Conservation (phyloP, 257 asterid species). For the Petunia axillaris region DNA sequence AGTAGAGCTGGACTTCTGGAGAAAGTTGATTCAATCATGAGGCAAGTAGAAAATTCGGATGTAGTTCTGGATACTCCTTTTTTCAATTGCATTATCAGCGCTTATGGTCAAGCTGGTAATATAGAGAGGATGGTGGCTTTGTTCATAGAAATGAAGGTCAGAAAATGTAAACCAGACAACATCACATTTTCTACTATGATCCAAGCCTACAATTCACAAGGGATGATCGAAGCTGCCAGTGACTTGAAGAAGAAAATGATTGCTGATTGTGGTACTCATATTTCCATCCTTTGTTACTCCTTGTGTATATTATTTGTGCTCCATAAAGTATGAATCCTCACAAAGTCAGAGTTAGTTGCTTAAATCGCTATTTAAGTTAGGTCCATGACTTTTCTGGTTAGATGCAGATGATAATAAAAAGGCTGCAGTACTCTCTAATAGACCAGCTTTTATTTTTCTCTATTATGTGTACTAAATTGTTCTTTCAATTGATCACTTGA, state of each 20-base stretch:
- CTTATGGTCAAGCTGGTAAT: constrained; percentile 79
- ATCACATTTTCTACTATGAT: constrained; percentile 72
- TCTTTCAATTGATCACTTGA: neutral
- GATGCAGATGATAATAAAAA: constrained; percentile 4
- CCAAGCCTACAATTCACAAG: constrained; percentile 61
- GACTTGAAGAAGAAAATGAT: constrained; percentile 56
- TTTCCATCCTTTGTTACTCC: constrained; percentile 10
- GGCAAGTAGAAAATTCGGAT: constrained; percentile 81
- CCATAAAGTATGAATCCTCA: constrained; percentile 21
- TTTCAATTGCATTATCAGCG: constrained; percentile 75
- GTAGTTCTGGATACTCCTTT: constrained; percentile 76
- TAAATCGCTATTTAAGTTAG: constrained; percentile 14
- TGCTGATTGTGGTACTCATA: constrained; percentile 23
- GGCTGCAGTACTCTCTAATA: neutral
- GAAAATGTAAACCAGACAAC: constrained; percentile 71
- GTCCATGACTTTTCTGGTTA: neutral
- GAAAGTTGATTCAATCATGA: constrained; percentile 65
- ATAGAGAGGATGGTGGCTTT: constrained; percentile 68
- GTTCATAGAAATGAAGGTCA: constrained; percentile 62
- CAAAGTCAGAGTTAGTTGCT: neutral
- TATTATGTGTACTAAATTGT: neutral
- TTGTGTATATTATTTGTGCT: constrained; percentile 9
- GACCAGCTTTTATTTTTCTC: neutral
- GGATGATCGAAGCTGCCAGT: constrained; percentile 68
- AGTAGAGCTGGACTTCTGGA: constrained; percentile 63